Percentiles rank a stretch among this genome's conserved stretches.
phyloP scores from a whole-genome alignment of 1,284 basidiomycete genomes.

The Tilletia setariae region DNA sequence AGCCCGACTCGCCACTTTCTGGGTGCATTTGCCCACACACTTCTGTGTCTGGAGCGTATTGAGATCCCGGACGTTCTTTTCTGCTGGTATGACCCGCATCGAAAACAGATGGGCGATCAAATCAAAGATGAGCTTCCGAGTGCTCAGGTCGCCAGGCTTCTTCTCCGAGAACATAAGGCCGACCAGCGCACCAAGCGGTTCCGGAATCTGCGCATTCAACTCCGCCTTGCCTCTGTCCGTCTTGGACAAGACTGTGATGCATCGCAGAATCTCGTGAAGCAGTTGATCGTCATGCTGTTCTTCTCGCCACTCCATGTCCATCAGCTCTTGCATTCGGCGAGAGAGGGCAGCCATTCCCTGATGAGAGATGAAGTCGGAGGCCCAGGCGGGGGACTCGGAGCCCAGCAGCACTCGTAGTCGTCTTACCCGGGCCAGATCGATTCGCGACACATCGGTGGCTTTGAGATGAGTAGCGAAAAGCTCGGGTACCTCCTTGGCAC shows the following conservation, averaged over 20 bases:
- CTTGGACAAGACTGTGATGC: conserved; percentile 86
- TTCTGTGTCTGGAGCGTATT: not conserved
- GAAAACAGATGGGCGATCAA: conserved; percentile 60
- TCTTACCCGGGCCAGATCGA: conserved; percentile 34
- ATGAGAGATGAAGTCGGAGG: conserved; percentile 72
- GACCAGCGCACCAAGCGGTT: conserved; percentile 78
- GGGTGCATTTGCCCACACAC: not conserved
- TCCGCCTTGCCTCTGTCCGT: conserved; percentile 66
- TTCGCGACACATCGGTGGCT: conserved; percentile 28
- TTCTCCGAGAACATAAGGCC: conserved; percentile 89
- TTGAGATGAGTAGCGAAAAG: conserved; percentile 40
- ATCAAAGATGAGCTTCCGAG: conserved; percentile 85
- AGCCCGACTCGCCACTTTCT: not conserved
- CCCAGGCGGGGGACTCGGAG: conserved; percentile 66
- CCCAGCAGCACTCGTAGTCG: conserved; percentile 46
- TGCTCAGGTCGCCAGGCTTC: conserved; percentile 86
- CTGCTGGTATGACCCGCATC: conserved; percentile 24
- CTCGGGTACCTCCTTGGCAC: conserved; percentile 32
- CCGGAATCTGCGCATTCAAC: conserved; percentile 74
- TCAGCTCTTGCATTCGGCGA: conserved; percentile 80
- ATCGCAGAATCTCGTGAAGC: conserved; percentile 84
- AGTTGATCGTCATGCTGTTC: conserved; percentile 96
- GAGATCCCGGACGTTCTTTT: not conserved
- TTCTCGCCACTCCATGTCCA: conserved; percentile 95
- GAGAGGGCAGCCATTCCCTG: conserved; percentile 83